Evolutionary conservation across 208 protist genomes (phyloP), one percentile per base, ranked within the genome.

Genomic region (Angomonas desouzai): DNA sequence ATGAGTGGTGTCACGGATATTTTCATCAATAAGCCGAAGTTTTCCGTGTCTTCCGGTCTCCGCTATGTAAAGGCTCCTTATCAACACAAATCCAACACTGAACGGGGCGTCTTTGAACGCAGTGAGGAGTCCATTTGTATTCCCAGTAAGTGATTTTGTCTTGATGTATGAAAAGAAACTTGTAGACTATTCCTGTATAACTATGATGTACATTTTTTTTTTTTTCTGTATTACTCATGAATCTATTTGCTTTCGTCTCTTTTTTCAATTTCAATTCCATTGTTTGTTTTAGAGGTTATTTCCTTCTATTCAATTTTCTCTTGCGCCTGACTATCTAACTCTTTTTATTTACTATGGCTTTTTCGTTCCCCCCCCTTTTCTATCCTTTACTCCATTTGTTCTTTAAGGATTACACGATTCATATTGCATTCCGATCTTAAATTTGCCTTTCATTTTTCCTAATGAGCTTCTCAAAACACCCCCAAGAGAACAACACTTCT

Each of bases 1-100:
- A 55, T 83, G 4, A 36, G 56, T 0, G 16, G 33, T 0, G 53
- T 11, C 22, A 69, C 47, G 7, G 56, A 64, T 3, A 62, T 78
- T 10, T 77, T 87, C 20, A n/a, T 34, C 1, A 87, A 83, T 66
- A 56, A 67, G 33, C 48, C 36, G 0, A 36, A 48, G 23, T 74
- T 74, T 48, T 59, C 51, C n/a, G 25, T 49, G 9, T 23, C 45
- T 51, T 51, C 45, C 9, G 45, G 18, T 22, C 45, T 51, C 3
- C 10, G 20, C 6, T 27, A 23, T 23, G 45, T 51, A 51, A 58
- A 58, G 53, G 53, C 29, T 16, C 53, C 6, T 10, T 27, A 58
- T 58, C 29, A 38, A 22, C 53, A 51, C 45, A 51, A 40, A 13
- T 40, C 36, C 13, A 40, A 40, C 36, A 40, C 36, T 40, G 13